A percentile compares a stretch with the other conserved stretches of the same genome.
These are phyloP conservation scores for Wickerhamomyces chaumierensis DNA, from an alignment of 805 yeast genomes.

Conservation along the genomic window DNA sequence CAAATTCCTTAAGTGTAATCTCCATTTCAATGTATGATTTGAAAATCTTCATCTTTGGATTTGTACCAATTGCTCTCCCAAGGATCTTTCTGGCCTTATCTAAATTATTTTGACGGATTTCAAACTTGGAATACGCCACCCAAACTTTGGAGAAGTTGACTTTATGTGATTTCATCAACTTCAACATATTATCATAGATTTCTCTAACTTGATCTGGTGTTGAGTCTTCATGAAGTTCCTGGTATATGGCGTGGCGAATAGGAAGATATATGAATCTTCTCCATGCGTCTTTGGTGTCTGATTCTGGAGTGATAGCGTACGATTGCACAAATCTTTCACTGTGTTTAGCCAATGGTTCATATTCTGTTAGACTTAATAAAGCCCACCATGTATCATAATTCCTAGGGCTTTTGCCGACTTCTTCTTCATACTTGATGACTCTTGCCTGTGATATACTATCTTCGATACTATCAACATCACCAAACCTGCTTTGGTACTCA, in stretches of 20 bases:
- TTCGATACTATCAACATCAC: conserved; percentile 43
- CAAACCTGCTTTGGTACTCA: conserved; percentile 56
- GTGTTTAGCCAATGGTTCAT: conserved; percentile 21
- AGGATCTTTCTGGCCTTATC: conserved; percentile 50
- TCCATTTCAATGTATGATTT: conserved; percentile 61
- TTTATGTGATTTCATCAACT: conserved; percentile 38
- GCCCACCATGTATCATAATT: conserved; percentile 84
- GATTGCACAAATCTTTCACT: conserved; percentile 34
- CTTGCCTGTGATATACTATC: conserved; percentile 42
- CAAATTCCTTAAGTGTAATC: conserved; percentile 60
- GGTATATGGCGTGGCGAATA: conserved; percentile 52
- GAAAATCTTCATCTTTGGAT: conserved; percentile 50
- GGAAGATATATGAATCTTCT: conserved; percentile 58
- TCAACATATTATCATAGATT: conserved; percentile 38
- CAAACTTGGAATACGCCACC: conserved; percentile 62
- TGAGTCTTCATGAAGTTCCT: conserved; percentile 39
- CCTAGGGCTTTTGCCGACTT: conserved; percentile 31
- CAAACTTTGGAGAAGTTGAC: conserved; percentile 69
- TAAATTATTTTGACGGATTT: conserved; percentile 48
- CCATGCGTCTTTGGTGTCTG: conserved; percentile 39
- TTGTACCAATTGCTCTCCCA: conserved; percentile 62
- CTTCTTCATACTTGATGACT: conserved; percentile 39
- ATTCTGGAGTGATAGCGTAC: conserved; percentile 26
- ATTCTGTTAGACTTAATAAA: conserved; percentile 41
- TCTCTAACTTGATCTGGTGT: conserved; percentile 29